Evolutionary conservation across 2,329 filamentous ascomycete species (phyloP).

Genomic region (Aspergillus sp.): DNA sequence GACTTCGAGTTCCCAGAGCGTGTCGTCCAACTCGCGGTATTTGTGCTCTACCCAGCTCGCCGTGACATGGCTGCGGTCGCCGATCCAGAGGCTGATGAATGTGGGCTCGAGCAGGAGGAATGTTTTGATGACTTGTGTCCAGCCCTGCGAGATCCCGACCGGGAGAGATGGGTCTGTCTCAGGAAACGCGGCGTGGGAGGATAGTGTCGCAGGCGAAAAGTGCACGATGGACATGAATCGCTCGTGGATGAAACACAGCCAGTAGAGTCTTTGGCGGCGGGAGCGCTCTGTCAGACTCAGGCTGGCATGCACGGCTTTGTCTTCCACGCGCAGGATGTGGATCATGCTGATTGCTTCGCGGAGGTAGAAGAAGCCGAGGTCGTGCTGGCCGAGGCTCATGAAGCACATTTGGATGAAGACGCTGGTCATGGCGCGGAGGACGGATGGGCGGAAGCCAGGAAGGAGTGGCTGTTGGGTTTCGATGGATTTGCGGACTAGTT

Average conservation of each 20-base stretch:
- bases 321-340: conserved; percentile 47
- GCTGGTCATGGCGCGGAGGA: conserved; percentile 51
- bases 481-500: conserved; percentile 33
- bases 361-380: conserved; percentile 53
- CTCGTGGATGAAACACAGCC: conserved; percentile 58
- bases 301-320: conserved; percentile 32
- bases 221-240: conserved; percentile 56
- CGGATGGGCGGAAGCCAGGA: conserved; percentile 42
- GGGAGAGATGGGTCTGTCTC: conserved; percentile 43
- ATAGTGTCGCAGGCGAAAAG: conserved; percentile 46
- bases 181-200: conserved; percentile 38
- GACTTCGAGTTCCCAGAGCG: conserved; percentile 38
- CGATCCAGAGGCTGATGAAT: conserved; percentile 48
- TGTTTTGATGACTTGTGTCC: conserved; percentile 46
- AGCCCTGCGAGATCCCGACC: conserved; percentile 42
- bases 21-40: conserved; percentile 44
- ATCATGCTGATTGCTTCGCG: conserved; percentile 51
- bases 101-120: conserved; percentile 46
- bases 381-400: conserved; percentile 49
- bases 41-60: conserved; percentile 48
- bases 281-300: conserved; percentile 40
- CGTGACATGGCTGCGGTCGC: conserved; percentile 37
- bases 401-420: conserved; percentile 55
- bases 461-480: conserved; percentile 37
- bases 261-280: conserved; percentile 52